Evolutionary conservation across 2,329 filamentous ascomycete species (phyloP), one percentile per base, ranked within the genome.

Genomic region (Calonectria fujianensis): DNA sequence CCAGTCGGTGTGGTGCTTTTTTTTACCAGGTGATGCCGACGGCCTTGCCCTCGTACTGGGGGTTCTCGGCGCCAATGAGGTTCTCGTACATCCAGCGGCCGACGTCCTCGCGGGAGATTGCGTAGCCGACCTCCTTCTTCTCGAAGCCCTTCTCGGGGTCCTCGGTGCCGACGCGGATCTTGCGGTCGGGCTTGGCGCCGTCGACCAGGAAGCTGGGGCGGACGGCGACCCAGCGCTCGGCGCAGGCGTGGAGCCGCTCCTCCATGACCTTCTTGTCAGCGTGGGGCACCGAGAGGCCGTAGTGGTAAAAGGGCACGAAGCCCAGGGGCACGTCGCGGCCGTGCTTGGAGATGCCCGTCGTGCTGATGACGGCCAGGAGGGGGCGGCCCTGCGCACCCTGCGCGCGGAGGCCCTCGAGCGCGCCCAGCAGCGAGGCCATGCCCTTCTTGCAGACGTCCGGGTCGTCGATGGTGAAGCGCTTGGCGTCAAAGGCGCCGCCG

Each of bases 201-300:
- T 81, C 77, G 27, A 76, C 75, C 51, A 88, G 75, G 48, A 87
- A 75, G 68, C 84, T 86, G 8, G 85, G 84, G 13, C 86, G 80
- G 29, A 86, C 81, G 9, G 85, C 59, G 27, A 84, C 82, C 73
- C 82, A 86, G 20, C 77, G 76, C 79, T 85, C 85, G 7, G 70
- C 76, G 61, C 76, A 75, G 14, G 24, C 78, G 10, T 50, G 57
- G 20, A 86, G 63, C 31, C 20, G 8, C 59, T 76, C 48, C 82
- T 90, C 89, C 87, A 89, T 88, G 31, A 80, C 82, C 76, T 80
- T 81, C 85, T 90, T 90, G 77, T 90, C 89, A 10, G 48, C 82
- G 81, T 89, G 89, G 41, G 89, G 86, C 69, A 82, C 81, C 31
- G 77, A 72, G 24, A 90, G 80, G 72, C 87, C 70, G 75, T 81